These are phyloP conservation scores for Tagetes erecta DNA, from an alignment of 129 eudicot genomes.

Conservation along the genomic window DNA sequence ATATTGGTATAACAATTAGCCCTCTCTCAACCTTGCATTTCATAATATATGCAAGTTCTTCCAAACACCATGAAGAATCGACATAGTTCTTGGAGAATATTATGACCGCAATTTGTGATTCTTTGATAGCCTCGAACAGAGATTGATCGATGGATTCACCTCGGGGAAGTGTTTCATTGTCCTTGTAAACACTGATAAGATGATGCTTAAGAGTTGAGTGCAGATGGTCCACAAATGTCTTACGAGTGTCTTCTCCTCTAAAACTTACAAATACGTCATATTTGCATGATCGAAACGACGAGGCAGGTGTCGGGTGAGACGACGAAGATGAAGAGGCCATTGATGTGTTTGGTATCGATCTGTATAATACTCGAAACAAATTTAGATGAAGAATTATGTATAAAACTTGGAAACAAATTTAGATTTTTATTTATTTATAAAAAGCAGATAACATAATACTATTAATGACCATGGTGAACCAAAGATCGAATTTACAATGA, in stretches of 20 bases:
- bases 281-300: not conserved
- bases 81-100: not conserved
- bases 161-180: not conserved
- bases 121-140: not conserved
- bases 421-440: too few species aligned
- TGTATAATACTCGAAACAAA: too few species aligned
- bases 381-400: too few species aligned
- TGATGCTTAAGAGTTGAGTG: not conserved
- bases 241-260: not conserved
- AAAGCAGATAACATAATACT: too few species aligned
- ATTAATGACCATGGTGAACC: too few species aligned
- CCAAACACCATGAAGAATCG: not conserved
- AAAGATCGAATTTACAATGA: too few species aligned
- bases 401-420: too few species aligned
- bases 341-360: not conserved
- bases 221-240: not conserved
- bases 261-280: slow-evolving; percentile 11
- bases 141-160: not conserved
- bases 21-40: not conserved
- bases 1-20: not conserved
- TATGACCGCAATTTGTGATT: not conserved
- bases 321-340: not conserved
- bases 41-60: not conserved
- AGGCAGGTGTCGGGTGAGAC: not conserved
- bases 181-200: not conserved